These are phyloP conservation scores for Canavalia gladiata DNA, from an alignment of 306 rosid genomes.

Conservation along the genomic window DNA sequence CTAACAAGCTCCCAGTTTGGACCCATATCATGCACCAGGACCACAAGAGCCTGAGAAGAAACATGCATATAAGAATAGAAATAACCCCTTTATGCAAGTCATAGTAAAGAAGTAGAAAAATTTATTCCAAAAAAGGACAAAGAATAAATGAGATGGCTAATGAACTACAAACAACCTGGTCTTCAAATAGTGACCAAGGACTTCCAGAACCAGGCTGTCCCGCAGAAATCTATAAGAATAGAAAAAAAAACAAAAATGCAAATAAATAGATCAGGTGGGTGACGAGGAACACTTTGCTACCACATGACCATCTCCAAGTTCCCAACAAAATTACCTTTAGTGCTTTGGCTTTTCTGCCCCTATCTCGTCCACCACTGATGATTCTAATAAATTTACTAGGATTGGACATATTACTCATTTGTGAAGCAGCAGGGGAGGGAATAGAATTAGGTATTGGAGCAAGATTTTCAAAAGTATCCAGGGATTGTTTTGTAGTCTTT, in stretches of 20 bases:
- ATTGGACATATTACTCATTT: conserved; percentile 92
- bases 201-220: conserved; percentile 88
- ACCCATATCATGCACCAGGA: conserved; percentile 98
- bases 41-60: conserved; percentile 87
- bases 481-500: conserved; percentile 75
- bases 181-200: conserved; percentile 95
- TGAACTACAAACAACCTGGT: conserved; percentile 74
- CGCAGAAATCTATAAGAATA: conserved; percentile 62
- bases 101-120: conserved; percentile 12
- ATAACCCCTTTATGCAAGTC: conserved; percentile 32
- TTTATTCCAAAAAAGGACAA: conserved; percentile 29
- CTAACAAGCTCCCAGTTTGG: conserved; percentile 99
- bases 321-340: conserved; percentile 71
- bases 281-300: conserved; percentile 33
- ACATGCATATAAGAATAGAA: conserved; percentile 7
- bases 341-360: conserved; percentile 78
- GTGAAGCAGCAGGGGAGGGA: conserved; percentile 97
- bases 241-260: conserved; percentile 10
- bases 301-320: conserved; percentile 25
- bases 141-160: conserved; percentile 8
- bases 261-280: conserved; percentile 37
- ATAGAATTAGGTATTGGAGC: conserved; percentile 75
- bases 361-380: conserved; percentile 94
- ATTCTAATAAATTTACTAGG: conserved; percentile 82
- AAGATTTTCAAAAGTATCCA: conserved; percentile 79